Conservation (phyloP, 768 basidiomycete genomes). For the Russula ochroleuca region DNA sequence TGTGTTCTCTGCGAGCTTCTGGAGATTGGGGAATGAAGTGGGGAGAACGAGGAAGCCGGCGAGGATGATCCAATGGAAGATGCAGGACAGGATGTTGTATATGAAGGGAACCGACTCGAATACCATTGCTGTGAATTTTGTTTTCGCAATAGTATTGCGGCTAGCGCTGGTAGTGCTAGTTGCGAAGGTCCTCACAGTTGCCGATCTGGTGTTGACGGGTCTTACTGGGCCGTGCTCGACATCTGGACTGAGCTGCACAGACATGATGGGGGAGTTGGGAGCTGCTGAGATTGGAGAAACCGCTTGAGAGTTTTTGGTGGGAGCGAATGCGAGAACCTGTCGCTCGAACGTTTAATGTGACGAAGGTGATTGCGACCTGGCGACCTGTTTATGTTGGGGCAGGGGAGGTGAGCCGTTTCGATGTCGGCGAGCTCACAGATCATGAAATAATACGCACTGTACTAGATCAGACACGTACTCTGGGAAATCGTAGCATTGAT, state of each 20-base stretch:
- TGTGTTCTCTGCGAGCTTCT: background rate
- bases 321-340: background rate
- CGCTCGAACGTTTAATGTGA: background rate
- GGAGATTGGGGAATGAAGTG: conserved; percentile 14
- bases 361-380: background rate
- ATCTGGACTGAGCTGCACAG: background rate
- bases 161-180: too few relatives aligned
- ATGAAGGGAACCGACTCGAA: conserved; percentile 3
- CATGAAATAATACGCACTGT: background rate
- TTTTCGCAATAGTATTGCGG: background rate
- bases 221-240: background rate
- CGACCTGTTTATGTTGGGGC: background rate
- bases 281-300: background rate
- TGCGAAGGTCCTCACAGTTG: background rate
- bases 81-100: conserved; percentile 1
- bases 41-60: conserved; percentile 24
- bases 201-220: background rate
- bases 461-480: background rate
- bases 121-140: conserved; percentile 19
- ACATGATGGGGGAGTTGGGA: background rate
- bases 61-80: conserved; percentile 23
- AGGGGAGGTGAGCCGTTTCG: background rate
- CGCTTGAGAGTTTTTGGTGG: background rate
- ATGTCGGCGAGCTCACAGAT: too few relatives aligned
- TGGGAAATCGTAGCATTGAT: too few relatives aligned